Percentiles rank a stretch among this genome's conserved stretches.
phyloP scores from a whole-genome alignment of 1,284 basidiomycete species.

The Ustilago esculenta region DNA sequence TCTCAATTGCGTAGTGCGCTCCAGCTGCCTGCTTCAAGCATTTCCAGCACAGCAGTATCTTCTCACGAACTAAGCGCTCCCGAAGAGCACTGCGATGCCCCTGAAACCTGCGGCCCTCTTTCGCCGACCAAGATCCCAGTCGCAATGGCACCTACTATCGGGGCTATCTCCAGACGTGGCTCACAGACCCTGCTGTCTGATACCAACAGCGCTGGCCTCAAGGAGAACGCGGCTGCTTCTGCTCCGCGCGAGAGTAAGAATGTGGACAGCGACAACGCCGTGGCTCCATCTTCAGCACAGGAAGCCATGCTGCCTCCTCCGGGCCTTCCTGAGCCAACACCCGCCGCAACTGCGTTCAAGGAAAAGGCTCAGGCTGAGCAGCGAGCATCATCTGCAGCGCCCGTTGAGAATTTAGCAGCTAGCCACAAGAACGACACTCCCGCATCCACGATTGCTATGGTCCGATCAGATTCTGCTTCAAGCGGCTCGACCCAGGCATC shows the following conservation, averaged over 20 bases:
- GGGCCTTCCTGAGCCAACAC: conserved; percentile 23
- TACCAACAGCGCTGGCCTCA: background rate
- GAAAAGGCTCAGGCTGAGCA: conserved; percentile 16
- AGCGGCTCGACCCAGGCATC: conserved; percentile 42
- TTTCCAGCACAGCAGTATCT: background rate
- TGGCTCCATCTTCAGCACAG: conserved; percentile 5
- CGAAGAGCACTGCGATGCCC: conserved; percentile 29
- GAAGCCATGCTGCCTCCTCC: conserved; percentile 44
- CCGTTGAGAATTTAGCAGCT: background rate
- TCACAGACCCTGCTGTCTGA: conserved; percentile 33
- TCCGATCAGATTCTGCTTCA: conserved; percentile 37
- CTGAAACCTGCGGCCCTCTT: conserved; percentile 38
- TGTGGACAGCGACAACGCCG: background rate
- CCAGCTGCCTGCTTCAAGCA: conserved; percentile 5
- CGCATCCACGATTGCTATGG: conserved; percentile 28
- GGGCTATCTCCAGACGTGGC: conserved; percentile 39
- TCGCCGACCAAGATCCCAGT: conserved; percentile 45
- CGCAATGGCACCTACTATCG: conserved; percentile 36
- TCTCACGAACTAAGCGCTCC: background rate
- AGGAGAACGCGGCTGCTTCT: background rate
- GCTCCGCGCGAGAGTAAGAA: conserved; percentile 1
- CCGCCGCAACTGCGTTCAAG: conserved; percentile 39
- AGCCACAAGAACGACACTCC: background rate
- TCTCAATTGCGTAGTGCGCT: conserved; percentile 31
- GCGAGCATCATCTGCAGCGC: conserved; percentile 1